Percentiles rank a stretch among this genome's conserved stretches.
Conservation (phyloP, 2,329 filamentous ascomycete species). For the Gnomoniopsis smithogilvyi region DNA sequence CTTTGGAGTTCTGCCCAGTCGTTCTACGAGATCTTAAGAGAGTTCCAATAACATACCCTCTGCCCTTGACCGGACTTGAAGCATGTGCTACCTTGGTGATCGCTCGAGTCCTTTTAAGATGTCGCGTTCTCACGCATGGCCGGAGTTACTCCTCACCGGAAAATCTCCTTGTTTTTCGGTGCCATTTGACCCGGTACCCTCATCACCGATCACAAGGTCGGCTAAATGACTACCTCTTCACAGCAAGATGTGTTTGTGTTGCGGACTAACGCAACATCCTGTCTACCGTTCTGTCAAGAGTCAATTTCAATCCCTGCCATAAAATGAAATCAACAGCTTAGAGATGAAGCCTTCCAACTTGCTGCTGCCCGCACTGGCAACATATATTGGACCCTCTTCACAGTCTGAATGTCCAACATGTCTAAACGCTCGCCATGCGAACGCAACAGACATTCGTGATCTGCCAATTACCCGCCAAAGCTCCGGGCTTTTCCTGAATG, state of each 20-base stretch:
- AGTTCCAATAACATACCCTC: too few species aligned
- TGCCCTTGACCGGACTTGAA: too few species aligned
- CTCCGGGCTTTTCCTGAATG: conserved; percentile 32
- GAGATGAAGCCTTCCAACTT: neutral
- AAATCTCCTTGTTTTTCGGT: neutral
- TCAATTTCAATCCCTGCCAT: neutral
- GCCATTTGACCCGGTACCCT: neutral
- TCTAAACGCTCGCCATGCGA: too few species aligned
- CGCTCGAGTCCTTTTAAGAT: too few species aligned
- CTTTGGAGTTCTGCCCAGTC: too few species aligned
- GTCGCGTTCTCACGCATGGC: too few species aligned
- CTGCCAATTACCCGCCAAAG: conserved; percentile 33
- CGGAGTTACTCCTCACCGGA: neutral
- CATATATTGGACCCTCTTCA: neutral
- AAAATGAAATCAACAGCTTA: neutral
- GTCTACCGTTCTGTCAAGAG: neutral
- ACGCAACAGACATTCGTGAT: conserved; percentile 16
- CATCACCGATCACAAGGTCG: neutral
- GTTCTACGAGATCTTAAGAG: too few species aligned
- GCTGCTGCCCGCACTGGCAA: neutral
- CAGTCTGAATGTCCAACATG: too few species aligned
- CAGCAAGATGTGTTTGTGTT: too few species aligned
- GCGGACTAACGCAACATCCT: neutral
- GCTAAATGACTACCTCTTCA: neutral
- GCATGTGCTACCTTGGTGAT: too few species aligned